These are phyloP conservation scores for Didymella exigua DNA, from an alignment of 2,329 filamentous ascomycete genomes.

Conservation along the genomic window DNA sequence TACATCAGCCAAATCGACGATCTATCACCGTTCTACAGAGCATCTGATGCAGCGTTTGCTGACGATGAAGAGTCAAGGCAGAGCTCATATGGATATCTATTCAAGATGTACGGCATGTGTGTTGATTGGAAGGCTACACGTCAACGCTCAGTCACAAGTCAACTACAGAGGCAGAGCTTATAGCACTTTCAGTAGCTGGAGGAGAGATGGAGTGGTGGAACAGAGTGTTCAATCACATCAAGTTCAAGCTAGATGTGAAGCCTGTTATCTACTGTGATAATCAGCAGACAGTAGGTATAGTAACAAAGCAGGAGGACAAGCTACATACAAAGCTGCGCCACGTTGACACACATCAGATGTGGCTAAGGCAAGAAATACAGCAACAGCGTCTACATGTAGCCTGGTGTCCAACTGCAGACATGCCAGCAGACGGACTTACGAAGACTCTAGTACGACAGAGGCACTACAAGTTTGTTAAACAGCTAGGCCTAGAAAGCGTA, in stretches of 20 bases:
- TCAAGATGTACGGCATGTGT: constrained; percentile 18
- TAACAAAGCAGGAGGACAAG: not conserved
- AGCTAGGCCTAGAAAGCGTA: too few relatives aligned
- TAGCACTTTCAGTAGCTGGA: constrained; percentile 12
- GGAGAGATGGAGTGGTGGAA: not conserved
- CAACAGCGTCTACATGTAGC: not conserved
- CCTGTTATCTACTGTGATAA: not conserved
- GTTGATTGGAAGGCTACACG: constrained; percentile 24
- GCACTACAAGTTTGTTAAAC: not conserved
- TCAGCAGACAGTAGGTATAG: not conserved
- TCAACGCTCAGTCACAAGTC: constrained; percentile 21
- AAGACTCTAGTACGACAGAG: not conserved
- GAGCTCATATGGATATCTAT: constrained; percentile 19
- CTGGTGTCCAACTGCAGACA: not conserved
- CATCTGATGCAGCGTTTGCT: constrained; percentile 14
- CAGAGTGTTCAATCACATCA: not conserved
- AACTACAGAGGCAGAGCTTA: constrained; percentile 23
- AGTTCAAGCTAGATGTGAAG: not conserved
- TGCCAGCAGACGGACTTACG: not conserved
- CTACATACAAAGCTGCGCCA: too few relatives aligned
- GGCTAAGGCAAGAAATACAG: too few relatives aligned
- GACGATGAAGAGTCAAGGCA: too few relatives aligned
- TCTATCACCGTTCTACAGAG: constrained; percentile 7
- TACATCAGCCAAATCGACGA: not conserved
- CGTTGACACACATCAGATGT: too few relatives aligned